A percentile compares a stretch with the other conserved stretches of the same genome.
Conservation (phyloP, 768 basidiomycete species). For the Tulasnella sp. region DNA sequence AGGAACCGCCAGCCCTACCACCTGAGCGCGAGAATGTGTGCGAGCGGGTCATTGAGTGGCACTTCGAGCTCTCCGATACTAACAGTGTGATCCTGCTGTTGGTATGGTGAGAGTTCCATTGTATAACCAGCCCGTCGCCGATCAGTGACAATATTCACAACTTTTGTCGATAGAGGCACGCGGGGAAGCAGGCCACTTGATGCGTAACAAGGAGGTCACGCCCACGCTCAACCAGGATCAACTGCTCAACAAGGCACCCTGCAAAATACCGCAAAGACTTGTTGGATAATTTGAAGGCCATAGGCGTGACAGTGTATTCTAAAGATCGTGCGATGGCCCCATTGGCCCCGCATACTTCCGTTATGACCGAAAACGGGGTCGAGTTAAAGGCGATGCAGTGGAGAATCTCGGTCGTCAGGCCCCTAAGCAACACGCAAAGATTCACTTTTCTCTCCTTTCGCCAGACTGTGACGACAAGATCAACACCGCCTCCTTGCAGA, state of each 20-base stretch:
- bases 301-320: background rate
- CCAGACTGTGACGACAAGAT: too few relatives aligned
- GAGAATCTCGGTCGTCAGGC: too few relatives aligned
- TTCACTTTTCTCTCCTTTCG: too few relatives aligned
- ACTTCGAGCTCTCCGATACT: conserved; percentile 14
- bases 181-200: conserved; percentile 19
- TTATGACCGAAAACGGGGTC: conserved; percentile 21
- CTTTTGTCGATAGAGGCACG: conserved; percentile 17
- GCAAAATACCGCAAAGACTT: conserved; percentile 18
- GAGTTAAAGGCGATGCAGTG: conserved; percentile 21
- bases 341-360: background rate
- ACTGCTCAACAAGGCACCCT: conserved; percentile 18
- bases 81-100: conserved; percentile 18
- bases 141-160: too few relatives aligned
- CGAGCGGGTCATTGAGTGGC: conserved; percentile 15
- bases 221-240: conserved; percentile 14
- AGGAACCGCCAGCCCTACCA: conserved; percentile 16
- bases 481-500: too few relatives aligned
- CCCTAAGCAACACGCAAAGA: too few relatives aligned
- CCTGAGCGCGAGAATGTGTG: background rate
- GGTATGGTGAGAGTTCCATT: conserved; percentile 21
- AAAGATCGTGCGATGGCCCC: conserved; percentile 16
- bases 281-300: background rate
- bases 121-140: background rate
- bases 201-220: conserved; percentile 19